A percentile compares a stretch with the other conserved stretches of the same genome.
Evolutionary conservation across 768 basidiomycete species (phyloP).

Genomic region (Heimioporus sp.): DNA sequence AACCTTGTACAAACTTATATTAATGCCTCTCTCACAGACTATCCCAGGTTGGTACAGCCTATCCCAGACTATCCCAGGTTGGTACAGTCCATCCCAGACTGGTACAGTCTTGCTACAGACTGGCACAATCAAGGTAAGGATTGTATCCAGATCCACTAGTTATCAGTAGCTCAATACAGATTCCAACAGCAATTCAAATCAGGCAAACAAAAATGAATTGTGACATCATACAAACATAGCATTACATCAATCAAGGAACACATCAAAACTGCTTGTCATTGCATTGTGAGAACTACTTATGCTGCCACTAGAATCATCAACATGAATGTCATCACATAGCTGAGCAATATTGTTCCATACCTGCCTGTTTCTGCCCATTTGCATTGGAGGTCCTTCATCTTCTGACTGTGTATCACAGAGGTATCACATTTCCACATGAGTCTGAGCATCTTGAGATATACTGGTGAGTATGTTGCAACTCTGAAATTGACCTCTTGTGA

Average conservation of each 20-base stretch:
- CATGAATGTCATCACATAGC: neutral
- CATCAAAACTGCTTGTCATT: neutral
- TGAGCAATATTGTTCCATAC: neutral
- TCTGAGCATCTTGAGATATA: neutral
- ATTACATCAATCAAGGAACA: neutral
- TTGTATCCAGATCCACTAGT: no score
- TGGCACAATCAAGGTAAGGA: no score
- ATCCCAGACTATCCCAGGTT: no score
- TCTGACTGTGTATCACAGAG: neutral
- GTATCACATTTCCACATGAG: neutral
- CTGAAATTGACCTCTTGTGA: neutral
- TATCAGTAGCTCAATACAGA: no score
- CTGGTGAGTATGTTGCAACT: neutral
- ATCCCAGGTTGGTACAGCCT: no score
- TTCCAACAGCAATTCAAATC: no score
- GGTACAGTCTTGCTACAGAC: no score
- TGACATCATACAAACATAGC: neutral
- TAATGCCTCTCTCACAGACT: no score
- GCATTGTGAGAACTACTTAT: neutral
- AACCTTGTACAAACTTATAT: no score
- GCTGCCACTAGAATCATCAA: no score
- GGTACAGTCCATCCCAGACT: no score
- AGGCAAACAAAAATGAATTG: neutral
- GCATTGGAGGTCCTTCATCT: neutral
- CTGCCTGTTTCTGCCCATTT: neutral